phyloP scores from a whole-genome alignment of 163 green algal species.

The Scenedesmus sp. region DNA sequence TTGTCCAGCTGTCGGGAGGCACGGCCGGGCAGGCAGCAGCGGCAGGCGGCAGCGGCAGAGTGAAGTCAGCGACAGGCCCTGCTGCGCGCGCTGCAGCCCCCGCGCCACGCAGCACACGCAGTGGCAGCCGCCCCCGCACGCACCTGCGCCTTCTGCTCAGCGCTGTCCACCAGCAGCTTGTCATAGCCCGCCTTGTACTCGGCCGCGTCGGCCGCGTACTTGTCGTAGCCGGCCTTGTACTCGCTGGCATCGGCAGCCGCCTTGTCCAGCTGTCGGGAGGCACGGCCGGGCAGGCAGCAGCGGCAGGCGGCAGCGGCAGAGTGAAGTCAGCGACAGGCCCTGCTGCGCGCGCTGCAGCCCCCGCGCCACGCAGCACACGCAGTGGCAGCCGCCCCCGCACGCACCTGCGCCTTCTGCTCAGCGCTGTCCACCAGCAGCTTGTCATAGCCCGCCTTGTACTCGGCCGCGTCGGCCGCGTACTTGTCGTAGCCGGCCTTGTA shows the following conservation, averaged over 20 bases:
- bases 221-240: constrained; percentile 37
- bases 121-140: too few species aligned
- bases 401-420: constrained; percentile 8
- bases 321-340: too few species aligned
- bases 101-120: too few species aligned
- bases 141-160: constrained; percentile 46
- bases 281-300: not conserved
- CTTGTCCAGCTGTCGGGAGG: constrained; percentile 14
- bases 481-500: constrained; percentile 46
- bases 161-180: constrained; percentile 46
- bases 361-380: too few species aligned
- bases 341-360: too few species aligned
- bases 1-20: constrained; percentile 26
- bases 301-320: not conserved
- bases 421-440: not conserved
- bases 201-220: constrained; percentile 38
- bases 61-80: too few species aligned
- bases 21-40: too few species aligned
- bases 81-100: too few species aligned
- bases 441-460: constrained; percentile 46
- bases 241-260: constrained; percentile 25
- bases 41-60: too few species aligned
- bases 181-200: constrained; percentile 41
- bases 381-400: too few species aligned
- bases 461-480: constrained; percentile 24